A percentile compares a stretch with the other conserved stretches of the same genome.
phyloP scores from a whole-genome alignment of 352 stramenopile genomes.

The Aphanomyces cochlioides region DNA sequence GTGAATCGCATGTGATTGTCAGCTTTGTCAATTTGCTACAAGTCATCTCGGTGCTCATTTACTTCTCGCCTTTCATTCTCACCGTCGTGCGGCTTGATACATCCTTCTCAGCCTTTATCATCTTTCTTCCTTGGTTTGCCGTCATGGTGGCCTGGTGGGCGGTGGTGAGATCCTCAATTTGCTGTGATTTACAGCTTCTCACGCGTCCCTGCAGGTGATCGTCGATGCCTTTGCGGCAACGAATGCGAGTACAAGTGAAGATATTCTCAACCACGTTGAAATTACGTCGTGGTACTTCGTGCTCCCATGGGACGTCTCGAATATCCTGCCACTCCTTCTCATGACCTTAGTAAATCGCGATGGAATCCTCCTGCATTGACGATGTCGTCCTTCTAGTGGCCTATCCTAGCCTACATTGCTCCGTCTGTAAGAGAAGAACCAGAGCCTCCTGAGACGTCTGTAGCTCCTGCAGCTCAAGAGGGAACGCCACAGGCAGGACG shows the following conservation, averaged over 20 bases:
- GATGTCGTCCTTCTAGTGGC: too few species aligned
- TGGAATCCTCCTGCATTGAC: background rate
- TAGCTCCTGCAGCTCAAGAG: too few species aligned
- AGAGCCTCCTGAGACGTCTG: too few species aligned
- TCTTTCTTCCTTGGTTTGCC: background rate
- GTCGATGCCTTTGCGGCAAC: background rate
- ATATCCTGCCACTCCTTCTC: background rate
- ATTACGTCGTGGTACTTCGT: slow-evolving; percentile 5
- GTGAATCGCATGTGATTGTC: background rate
- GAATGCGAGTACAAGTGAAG: background rate
- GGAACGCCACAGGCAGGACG: too few species aligned
- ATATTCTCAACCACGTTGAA: background rate
- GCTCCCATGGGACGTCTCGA: background rate
- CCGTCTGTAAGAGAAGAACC: too few species aligned
- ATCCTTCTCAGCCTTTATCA: background rate
- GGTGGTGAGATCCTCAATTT: slow-evolving; percentile 10
- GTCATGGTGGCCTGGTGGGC: background rate
- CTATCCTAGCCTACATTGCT: too few species aligned
- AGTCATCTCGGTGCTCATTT: background rate
- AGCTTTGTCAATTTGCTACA: background rate
- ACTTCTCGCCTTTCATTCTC: slow-evolving; percentile 6
- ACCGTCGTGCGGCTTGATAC: slow-evolving; percentile 5
- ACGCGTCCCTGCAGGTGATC: background rate
- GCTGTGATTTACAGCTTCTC: background rate
- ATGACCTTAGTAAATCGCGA: background rate